Percentiles rank a stretch among this genome's conserved stretches.
phyloP scores from a whole-genome alignment of 2,329 filamentous ascomycete genomes.

The Purpureocillium takamizusanense region DNA sequence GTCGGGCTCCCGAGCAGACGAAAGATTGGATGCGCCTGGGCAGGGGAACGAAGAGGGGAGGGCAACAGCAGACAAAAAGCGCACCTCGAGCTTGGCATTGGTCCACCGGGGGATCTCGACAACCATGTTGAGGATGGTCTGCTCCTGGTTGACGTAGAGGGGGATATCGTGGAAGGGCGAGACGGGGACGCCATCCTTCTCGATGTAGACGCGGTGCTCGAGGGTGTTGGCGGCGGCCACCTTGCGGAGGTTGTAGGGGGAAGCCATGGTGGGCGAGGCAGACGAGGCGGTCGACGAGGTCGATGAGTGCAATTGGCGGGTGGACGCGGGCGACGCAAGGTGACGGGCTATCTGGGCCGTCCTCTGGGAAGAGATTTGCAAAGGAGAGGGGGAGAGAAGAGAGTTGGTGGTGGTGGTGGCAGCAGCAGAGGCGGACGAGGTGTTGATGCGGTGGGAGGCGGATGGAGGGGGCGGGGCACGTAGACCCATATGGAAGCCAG shows the following conservation, averaged over 20 bases:
- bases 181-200: conserved; percentile 90
- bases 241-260: conserved; percentile 72
- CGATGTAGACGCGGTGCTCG: conserved; percentile 94
- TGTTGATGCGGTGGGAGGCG: conserved; percentile 13
- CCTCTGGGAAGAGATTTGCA: conserved; percentile 39
- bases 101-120: conserved; percentile 99
- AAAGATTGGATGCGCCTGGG: no score
- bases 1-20: background rate
- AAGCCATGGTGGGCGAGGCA: conserved; percentile 38
- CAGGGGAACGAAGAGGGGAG: no score
- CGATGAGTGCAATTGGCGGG: conserved; percentile 8
- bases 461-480: conserved; percentile 30
- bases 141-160: conserved; percentile 91
- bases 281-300: conserved; percentile 12
- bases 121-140: conserved; percentile 97
- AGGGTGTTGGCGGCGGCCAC: conserved; percentile 84
- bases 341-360: conserved; percentile 48
- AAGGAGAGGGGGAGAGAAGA: conserved; percentile 12
- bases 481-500: conserved; percentile 12
- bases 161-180: conserved; percentile 98
- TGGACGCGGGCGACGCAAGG: conserved; percentile 17
- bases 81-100: conserved; percentile 97
- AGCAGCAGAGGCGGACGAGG: conserved; percentile 19
- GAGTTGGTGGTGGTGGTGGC: conserved; percentile 12
- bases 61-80: conserved; percentile 17